A percentile compares a stretch with the other conserved stretches of the same genome.
Conservation (phyloP, 2,329 filamentous ascomycete genomes). For the Xylaria sp. region DNA sequence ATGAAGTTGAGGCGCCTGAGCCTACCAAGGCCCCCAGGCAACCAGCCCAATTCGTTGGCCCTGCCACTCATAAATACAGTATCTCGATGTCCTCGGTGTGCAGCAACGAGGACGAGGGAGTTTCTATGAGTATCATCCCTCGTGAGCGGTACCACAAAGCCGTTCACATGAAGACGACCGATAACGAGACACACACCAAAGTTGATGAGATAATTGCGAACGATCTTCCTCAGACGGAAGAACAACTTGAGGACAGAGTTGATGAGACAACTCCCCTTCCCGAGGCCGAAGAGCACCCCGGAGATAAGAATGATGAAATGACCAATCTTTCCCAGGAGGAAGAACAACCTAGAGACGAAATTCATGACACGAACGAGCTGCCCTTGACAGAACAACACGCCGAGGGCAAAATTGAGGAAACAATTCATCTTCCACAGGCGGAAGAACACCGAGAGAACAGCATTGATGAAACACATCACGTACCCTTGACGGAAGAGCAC, state of each 20-base stretch:
- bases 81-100: conserved; percentile 5
- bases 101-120: conserved; percentile 27
- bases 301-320: background rate
- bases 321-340: background rate
- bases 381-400: background rate
- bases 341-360: background rate
- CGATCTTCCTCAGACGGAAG: background rate
- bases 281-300: background rate
- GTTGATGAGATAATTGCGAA: background rate
- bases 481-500: background rate
- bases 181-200: background rate
- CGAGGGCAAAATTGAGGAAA: background rate
- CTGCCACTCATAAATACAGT: conserved; percentile 9
- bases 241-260: background rate
- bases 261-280: background rate
- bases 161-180: background rate
- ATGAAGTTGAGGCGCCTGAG: background rate
- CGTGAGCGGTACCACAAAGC: background rate
- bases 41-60: conserved; percentile 19
- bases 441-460: background rate
- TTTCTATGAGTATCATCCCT: conserved; percentile 23
- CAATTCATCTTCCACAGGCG: background rate
- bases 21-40: background rate
- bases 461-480: background rate
- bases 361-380: background rate